These are phyloP conservation scores for Monilinia fructigena DNA, from an alignment of 2,329 filamentous ascomycete genomes.

Conservation along the genomic window DNA sequence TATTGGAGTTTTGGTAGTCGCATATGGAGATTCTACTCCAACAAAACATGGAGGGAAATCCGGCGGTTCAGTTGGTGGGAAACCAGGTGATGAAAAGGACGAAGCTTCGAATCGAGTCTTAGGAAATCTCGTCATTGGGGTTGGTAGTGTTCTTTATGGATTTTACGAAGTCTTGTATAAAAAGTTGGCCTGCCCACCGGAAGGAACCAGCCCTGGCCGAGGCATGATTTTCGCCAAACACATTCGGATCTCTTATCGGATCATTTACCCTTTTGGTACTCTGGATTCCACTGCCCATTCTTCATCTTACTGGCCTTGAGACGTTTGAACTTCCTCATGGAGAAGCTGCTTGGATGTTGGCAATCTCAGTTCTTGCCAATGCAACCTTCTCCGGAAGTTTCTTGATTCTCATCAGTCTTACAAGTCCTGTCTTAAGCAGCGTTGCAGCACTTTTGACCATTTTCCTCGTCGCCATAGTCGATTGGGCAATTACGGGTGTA, in stretches of 20 bases:
- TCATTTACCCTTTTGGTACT: constrained; percentile 80
- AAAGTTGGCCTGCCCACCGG: constrained; percentile 85
- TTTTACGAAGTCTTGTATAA: constrained; percentile 98
- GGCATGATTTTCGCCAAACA: constrained; percentile 96
- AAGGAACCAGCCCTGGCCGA: constrained; percentile 78
- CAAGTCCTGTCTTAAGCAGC: constrained; percentile 85
- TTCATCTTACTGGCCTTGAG: constrained; percentile 78
- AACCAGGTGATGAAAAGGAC: constrained; percentile 41
- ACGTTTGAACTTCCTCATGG: constrained; percentile 78
- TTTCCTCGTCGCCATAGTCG: constrained; percentile 89
- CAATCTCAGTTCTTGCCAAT: constrained; percentile 80
- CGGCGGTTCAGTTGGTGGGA: constrained; percentile 51
- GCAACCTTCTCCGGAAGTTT: constrained; percentile 91
- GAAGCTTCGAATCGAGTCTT: constrained; percentile 67
- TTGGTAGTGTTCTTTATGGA: constrained; percentile 89
- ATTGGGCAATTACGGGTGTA: constrained; percentile 81
- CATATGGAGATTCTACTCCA: constrained; percentile 74
- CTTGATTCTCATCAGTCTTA: constrained; percentile 87
- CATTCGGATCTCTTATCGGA: constrained; percentile 85
- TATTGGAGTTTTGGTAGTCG: constrained; percentile 86
- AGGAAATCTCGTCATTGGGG: constrained; percentile 88
- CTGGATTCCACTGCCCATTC: constrained; percentile 85
- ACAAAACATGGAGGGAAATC: constrained; percentile 55
- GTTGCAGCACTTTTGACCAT: constrained; percentile 94
- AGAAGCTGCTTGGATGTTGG: constrained; percentile 74